Percentiles rank a stretch among this genome's conserved stretches.
These are phyloP conservation scores for Dryadomyces quercivorus DNA, from an alignment of 2,329 filamentous ascomycete species.

Conservation along the genomic window DNA sequence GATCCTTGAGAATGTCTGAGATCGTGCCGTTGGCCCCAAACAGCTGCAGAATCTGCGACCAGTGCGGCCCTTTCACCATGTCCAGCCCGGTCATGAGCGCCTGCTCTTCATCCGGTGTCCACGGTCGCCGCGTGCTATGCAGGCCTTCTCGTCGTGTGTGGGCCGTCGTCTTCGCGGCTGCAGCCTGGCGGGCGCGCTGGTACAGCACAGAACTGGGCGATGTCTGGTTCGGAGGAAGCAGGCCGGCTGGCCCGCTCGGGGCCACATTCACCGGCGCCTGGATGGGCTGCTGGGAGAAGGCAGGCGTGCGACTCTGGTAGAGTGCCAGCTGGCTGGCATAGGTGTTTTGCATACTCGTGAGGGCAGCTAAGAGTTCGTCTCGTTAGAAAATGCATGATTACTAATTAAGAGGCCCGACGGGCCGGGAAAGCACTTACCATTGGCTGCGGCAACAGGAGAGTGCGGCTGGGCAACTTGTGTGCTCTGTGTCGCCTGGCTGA, in stretches of 20 bases:
- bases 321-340: slow-evolving; percentile 10
- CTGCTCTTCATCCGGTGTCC: slow-evolving; percentile 82
- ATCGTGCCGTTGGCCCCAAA: slow-evolving; percentile 72
- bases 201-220: slow-evolving; percentile 43
- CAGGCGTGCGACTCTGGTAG: slow-evolving; percentile 6
- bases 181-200: slow-evolving; percentile 46
- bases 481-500: slow-evolving; percentile 8
- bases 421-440: slow-evolving; percentile 3
- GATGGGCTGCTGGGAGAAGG: slow-evolving; percentile 9
- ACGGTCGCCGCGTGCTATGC: slow-evolving; percentile 59
- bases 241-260: slow-evolving; percentile 19
- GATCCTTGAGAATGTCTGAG: slow-evolving; percentile 73
- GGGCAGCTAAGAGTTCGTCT: slow-evolving; percentile 3
- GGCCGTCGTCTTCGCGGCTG: slow-evolving; percentile 41
- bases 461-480: not conserved
- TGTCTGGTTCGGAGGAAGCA: slow-evolving; percentile 43
- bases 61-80: slow-evolving; percentile 80
- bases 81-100: slow-evolving; percentile 82
- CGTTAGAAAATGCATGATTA: not conserved
- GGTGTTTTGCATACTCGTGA: slow-evolving; percentile 10
- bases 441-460: slow-evolving; percentile 5
- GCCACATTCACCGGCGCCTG: not conserved
- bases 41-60: slow-evolving; percentile 80
- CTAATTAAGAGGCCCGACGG: not conserved
- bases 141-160: slow-evolving; percentile 44